Percentiles rank a stretch among this genome's conserved stretches.
Evolutionary conservation across 257 asterid genomes (phyloP).

Genomic region (Osmanthus fragrans): DNA sequence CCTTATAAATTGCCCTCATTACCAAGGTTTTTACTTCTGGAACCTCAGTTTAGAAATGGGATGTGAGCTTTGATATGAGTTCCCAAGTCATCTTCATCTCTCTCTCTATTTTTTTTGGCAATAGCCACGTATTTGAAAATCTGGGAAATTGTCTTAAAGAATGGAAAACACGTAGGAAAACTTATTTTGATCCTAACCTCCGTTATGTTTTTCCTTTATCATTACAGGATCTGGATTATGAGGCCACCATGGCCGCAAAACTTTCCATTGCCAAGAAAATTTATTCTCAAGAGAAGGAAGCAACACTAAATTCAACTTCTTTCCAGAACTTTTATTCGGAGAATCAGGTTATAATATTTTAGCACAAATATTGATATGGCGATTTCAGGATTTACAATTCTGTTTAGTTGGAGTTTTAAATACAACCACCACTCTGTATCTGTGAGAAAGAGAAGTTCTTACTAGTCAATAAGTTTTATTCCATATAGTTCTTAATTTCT

Average conservation of each 20-base stretch:
- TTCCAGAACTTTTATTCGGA: constrained; percentile 73
- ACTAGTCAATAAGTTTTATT: not conserved
- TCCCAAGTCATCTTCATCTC: not conserved
- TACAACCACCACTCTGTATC: not conserved
- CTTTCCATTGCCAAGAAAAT: constrained; percentile 87
- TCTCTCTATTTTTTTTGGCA: not conserved
- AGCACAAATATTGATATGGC: not conserved
- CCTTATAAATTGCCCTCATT: not conserved
- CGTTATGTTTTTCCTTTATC: constrained; percentile 15
- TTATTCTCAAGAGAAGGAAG: constrained; percentile 71
- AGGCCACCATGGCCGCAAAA: constrained; percentile 80
- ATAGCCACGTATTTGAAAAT: not conserved
- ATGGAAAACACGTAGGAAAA: not conserved
- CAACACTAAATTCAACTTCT: constrained; percentile 52
- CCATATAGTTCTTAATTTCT: not conserved
- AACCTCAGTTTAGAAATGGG: not conserved
- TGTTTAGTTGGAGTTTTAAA: not conserved
- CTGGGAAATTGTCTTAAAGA: not conserved
- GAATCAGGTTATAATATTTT: constrained; percentile 64
- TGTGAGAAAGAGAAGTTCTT: not conserved
- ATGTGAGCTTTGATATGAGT: not conserved
- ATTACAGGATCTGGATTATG: constrained; percentile 82
- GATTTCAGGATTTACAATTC: not conserved
- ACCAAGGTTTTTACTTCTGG: not conserved
- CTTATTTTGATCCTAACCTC: not conserved